Conservation (phyloP, 768 basidiomycete species). For the Pleurotus tuoliensis region DNA sequence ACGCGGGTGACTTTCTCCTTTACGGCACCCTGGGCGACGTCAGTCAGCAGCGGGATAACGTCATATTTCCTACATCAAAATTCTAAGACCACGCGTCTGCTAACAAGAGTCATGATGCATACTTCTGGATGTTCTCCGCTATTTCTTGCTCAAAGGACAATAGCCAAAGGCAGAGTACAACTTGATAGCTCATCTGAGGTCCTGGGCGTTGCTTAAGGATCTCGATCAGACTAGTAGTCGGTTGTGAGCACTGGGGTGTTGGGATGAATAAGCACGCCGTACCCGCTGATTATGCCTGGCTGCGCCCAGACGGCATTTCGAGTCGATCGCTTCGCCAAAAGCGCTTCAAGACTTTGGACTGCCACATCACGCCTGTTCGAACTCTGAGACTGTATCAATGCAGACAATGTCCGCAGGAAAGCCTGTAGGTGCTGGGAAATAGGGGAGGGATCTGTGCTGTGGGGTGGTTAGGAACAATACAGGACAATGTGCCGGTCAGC, state of each 20-base stretch:
- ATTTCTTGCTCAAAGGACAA: conserved; percentile 86
- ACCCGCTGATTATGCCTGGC: conserved; percentile 68
- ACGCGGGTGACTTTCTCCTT: conserved; percentile 98
- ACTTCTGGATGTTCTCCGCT: conserved; percentile 88
- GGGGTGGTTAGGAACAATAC: conserved; percentile 5
- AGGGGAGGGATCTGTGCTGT: conserved; percentile 47
- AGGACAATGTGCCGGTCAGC: conserved; percentile 14
- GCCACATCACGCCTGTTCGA: conserved; percentile 80
- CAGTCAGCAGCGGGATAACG: conserved; percentile 78
- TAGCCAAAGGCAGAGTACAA: conserved; percentile 90
- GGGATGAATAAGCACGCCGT: conserved; percentile 13
- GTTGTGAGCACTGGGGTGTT: background rate
- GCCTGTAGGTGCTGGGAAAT: conserved; percentile 52
- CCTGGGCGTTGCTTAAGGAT: conserved; percentile 76
- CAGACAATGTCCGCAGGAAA: conserved; percentile 56
- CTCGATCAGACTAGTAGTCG: conserved; percentile 62
- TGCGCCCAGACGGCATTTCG: conserved; percentile 79
- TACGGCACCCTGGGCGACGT: conserved; percentile 82
- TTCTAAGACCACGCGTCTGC: background rate
- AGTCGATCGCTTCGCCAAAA: conserved; percentile 78
- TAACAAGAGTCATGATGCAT: conserved; percentile 18
- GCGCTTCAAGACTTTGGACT: conserved; percentile 85
- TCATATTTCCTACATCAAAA: conserved; percentile 68
- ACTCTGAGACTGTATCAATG: conserved; percentile 50
- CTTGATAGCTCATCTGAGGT: conserved; percentile 95